phyloP scores from a whole-genome alignment of 2,329 filamentous ascomycete species.

The Fonsecaea erecta region DNA sequence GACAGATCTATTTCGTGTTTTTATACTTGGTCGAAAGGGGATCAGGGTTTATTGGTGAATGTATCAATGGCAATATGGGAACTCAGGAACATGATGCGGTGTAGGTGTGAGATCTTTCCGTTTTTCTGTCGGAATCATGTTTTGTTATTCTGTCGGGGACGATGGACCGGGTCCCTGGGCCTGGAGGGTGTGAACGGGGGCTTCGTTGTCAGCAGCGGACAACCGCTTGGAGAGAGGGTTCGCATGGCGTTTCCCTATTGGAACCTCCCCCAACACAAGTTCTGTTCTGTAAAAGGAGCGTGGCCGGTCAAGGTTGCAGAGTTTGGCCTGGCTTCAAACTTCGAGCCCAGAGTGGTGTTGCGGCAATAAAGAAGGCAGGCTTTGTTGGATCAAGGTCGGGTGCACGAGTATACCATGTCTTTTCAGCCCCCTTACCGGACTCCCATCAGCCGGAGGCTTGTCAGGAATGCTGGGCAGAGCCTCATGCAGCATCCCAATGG shows the following conservation, averaged over 20 bases:
- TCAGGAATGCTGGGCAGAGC: background rate
- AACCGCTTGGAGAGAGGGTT: background rate
- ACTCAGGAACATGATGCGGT: background rate
- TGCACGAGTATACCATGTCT: too few relatives aligned
- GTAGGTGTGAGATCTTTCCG: background rate
- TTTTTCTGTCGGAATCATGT: background rate
- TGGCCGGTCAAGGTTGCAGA: too few relatives aligned
- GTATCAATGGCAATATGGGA: background rate
- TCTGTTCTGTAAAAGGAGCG: too few relatives aligned
- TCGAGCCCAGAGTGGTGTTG: background rate
- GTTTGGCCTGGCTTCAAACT: background rate
- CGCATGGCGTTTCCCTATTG: too few relatives aligned
- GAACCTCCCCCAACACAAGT: too few relatives aligned
- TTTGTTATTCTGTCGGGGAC: background rate
- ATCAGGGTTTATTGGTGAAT: too few relatives aligned
- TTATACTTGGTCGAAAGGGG: too few relatives aligned
- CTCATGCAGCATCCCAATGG: background rate
- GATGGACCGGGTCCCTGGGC: background rate
- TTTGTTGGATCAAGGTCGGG: background rate
- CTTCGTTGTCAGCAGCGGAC: background rate
- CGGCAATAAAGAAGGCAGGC: background rate
- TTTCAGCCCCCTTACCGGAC: background rate
- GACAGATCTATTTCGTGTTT: too few relatives aligned
- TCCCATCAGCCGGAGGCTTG: background rate
- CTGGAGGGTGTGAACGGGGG: background rate